phyloP scores from a whole-genome alignment of 2,329 filamentous ascomycete genomes.

The Ambrosiella beaveri region DNA sequence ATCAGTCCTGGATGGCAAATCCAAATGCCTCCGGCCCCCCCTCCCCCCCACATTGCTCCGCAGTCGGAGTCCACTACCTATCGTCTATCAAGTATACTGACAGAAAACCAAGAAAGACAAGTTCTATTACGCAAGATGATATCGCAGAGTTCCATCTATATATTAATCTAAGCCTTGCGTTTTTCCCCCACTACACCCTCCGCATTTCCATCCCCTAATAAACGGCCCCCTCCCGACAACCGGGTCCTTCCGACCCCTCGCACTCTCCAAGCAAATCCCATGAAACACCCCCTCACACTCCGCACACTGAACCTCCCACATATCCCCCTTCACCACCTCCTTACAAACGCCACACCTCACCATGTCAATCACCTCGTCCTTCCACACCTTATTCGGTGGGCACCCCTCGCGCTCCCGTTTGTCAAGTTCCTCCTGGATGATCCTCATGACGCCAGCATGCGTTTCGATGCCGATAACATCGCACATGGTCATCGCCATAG shows the following conservation, averaged over 20 bases:
- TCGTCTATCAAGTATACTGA: no score
- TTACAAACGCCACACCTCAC: neutral
- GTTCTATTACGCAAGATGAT: no score
- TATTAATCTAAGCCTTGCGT: neutral
- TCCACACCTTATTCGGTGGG: neutral
- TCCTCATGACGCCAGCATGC: slow-evolving; percentile 25
- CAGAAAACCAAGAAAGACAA: no score
- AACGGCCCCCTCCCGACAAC: slow-evolving; percentile 5
- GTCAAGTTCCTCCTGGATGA: slow-evolving; percentile 11
- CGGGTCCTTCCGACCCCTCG: neutral
- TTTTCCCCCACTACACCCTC: neutral
- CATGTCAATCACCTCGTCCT: neutral
- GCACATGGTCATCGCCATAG: slow-evolving; percentile 32
- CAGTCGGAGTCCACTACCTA: no score
- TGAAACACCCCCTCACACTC: slow-evolving; percentile 5
- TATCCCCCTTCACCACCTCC: neutral
- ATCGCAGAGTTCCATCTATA: neutral
- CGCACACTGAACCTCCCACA: slow-evolving; percentile 7
- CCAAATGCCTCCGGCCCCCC: no score
- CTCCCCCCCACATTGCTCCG: no score
- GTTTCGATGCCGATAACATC: slow-evolving; percentile 29
- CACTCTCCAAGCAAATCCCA: slow-evolving; percentile 5
- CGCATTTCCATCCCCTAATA: slow-evolving; percentile 9
- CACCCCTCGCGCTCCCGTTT: neutral
- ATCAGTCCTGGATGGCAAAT: no score